A percentile compares a stretch with the other conserved stretches of the same genome.
phyloP scores from a whole-genome alignment of 2,329 filamentous ascomycete species.

The Pseudocercospora musae region DNA sequence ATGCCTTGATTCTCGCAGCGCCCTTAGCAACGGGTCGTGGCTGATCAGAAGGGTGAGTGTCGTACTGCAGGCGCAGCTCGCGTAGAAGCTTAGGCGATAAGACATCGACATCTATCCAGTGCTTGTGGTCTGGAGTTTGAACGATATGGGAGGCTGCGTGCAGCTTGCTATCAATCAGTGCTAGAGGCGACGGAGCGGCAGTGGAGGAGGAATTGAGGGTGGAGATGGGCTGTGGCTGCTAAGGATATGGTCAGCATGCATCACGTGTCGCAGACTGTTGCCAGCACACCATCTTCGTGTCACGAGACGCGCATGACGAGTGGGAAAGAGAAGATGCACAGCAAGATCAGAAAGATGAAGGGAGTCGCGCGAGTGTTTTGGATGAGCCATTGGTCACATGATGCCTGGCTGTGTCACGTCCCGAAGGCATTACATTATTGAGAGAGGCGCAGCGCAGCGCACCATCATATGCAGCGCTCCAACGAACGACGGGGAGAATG shows the following conservation, averaged over 20 bases:
- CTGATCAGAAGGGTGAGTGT: slow-evolving; percentile 4
- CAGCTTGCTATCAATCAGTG: neutral
- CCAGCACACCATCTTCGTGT: neutral
- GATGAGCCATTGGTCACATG: neutral
- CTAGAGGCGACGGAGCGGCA: slow-evolving; percentile 1
- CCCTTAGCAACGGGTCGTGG: slow-evolving; percentile 10
- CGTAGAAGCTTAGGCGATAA: slow-evolving; percentile 15
- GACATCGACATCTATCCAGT: slow-evolving; percentile 18
- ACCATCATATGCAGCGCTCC: too few species aligned
- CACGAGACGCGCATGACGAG: neutral
- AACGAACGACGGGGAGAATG: too few species aligned
- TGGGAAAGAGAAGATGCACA: neutral
- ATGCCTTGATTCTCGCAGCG: slow-evolving; percentile 21
- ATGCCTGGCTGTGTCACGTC: slow-evolving; percentile 3
- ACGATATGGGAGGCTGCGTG: neutral
- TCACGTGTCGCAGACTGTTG: neutral
- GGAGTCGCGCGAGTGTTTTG: neutral
- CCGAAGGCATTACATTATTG: too few species aligned
- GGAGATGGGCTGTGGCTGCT: slow-evolving; percentile 2
- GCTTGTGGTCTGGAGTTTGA: slow-evolving; percentile 9
- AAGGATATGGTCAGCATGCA: neutral
- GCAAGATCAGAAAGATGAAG: neutral
- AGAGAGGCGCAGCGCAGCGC: too few species aligned
- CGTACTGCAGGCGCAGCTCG: slow-evolving; percentile 16
- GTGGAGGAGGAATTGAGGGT: slow-evolving; percentile 15